A percentile compares a stretch with the other conserved stretches of the same genome.
phyloP scores from a whole-genome alignment of 2,329 filamentous ascomycete genomes.

The Stagonosporopsis vannaccii region DNA sequence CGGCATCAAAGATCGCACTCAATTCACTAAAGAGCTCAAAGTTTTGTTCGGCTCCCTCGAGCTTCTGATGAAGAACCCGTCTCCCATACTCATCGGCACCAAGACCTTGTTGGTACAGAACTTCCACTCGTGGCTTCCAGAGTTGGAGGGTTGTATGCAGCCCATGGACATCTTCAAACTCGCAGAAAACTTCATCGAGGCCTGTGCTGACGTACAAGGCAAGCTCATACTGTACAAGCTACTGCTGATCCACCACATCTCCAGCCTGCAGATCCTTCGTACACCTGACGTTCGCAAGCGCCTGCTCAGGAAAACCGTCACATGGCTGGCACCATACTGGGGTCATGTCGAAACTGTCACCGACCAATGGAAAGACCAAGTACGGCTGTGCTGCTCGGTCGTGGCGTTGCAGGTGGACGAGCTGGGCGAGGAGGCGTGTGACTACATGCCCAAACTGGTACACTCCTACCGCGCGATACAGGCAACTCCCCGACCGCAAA shows the following conservation, averaged over 20 bases:
- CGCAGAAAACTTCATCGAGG: conserved; percentile 92
- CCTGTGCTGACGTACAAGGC: conserved; percentile 84
- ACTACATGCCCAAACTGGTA: conserved; percentile 89
- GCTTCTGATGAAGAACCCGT: conserved; percentile 84
- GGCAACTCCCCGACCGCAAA: conserved; percentile 65
- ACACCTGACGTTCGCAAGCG: conserved; percentile 76
- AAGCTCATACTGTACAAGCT: conserved; percentile 93
- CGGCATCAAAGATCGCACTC: conserved; percentile 76
- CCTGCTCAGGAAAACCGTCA: conserved; percentile 80
- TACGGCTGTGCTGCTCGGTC: conserved; percentile 91
- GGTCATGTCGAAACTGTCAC: conserved; percentile 75
- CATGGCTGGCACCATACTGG: conserved; percentile 96
- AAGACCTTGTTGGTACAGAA: conserved; percentile 96
- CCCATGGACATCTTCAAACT: conserved; percentile 89
- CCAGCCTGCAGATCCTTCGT: conserved; percentile 80
- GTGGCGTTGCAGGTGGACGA: conserved; percentile 84
- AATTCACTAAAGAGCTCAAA: conserved; percentile 83
- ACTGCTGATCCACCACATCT: conserved; percentile 90
- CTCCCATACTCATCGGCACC: conserved; percentile 86
- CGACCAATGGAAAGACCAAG: conserved; percentile 90
- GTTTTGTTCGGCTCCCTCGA: conserved; percentile 91
- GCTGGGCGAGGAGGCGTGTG: conserved; percentile 80
- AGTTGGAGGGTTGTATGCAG: conserved; percentile 77
- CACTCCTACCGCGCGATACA: conserved; percentile 86
- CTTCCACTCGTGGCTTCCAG: conserved; percentile 96